Base-by-base conservation (phyloP, 805 yeast species). In the Cyberlindnera veronae region DNA sequence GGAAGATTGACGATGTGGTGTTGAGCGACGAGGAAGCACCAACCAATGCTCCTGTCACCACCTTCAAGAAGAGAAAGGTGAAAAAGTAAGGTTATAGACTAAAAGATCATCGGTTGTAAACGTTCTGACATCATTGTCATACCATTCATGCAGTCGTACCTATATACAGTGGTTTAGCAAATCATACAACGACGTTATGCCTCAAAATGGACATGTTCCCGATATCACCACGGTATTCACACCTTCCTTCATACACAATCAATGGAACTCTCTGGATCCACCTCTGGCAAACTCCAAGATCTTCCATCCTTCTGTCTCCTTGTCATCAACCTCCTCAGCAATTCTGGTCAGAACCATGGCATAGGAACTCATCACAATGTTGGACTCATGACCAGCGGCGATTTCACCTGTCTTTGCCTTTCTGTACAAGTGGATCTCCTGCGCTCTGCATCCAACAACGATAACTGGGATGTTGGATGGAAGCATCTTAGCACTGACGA, bases 281-380 rank as follows among this genome's bases (percentile, higher is more conserved):
- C 96, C 96, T 58, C 96, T 81, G 35, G 87, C 96, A 61, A 91
- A 86, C 68, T 91, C 98, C 57, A 91, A 64, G 41, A 93, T 79
- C 69, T 86, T 87, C 99, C 99, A 93, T 24, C 99, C 99, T 58
- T 87, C 95, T 18, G 99, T 93, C 57, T 81, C 90, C 39, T 77
- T 74, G 61, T 93, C 85, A 48, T 81, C 95, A 28, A 93, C 79
- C 45, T 90, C 89, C 63, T 90, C 99, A 3, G 96, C 89, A 38
- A 86, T 71, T 64, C 99, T 79, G 15, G 99, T 89, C 53, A 93
- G 70, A 17, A 91, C 99, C 89, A 93, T 79, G 29, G 95, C 98
- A 61, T 93, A 93, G n/a, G 95, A 82, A 54, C 95, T 81, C 74
- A 87, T 76, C 63, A 87, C 79, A 52, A 93, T 87, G 64, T 89